Conservation (phyloP, 2,329 filamentous ascomycete species). For the Tolypocladium nubicola region DNA sequence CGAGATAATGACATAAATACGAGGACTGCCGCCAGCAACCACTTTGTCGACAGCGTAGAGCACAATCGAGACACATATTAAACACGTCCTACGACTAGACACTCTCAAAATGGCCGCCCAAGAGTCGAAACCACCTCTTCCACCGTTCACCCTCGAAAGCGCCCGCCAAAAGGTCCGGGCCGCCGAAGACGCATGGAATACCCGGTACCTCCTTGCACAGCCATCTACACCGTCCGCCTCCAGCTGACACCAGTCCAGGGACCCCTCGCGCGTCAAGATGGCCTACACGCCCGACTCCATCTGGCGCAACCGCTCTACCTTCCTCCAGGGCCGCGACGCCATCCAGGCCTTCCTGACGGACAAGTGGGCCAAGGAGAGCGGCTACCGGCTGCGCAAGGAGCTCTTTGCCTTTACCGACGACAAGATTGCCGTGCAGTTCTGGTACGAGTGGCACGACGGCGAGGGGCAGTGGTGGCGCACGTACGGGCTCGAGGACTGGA, state of each 20-base stretch:
- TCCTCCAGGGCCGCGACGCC: constrained; percentile 56
- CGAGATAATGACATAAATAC: neutral
- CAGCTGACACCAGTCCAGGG: constrained; percentile 28
- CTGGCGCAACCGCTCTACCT: constrained; percentile 69
- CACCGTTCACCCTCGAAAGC: constrained; percentile 65
- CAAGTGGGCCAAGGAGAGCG: constrained; percentile 66
- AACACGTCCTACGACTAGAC: neutral
- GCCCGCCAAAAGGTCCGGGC: constrained; percentile 71
- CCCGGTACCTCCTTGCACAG: constrained; percentile 34
- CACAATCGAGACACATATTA: neutral
- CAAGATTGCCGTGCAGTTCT: constrained; percentile 80
- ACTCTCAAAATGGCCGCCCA: neutral
- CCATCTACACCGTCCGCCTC: constrained; percentile 3
- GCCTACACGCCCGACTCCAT: constrained; percentile 68
- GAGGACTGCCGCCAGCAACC: neutral
- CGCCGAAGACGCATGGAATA: constrained; percentile 78
- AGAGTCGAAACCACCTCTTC: constrained; percentile 32
- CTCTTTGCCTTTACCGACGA: constrained; percentile 67
- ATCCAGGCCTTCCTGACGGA: constrained; percentile 58
- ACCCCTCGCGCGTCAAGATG: constrained; percentile 54
- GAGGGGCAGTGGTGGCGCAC: constrained; percentile 74
- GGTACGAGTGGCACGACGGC: constrained; percentile 71
- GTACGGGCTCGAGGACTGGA: constrained; percentile 77
- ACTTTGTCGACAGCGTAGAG: neutral
- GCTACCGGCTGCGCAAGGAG: constrained; percentile 71